Base-by-base conservation (phyloP, 148 eudicot species). In the Nepenthes gracilis region DNA sequence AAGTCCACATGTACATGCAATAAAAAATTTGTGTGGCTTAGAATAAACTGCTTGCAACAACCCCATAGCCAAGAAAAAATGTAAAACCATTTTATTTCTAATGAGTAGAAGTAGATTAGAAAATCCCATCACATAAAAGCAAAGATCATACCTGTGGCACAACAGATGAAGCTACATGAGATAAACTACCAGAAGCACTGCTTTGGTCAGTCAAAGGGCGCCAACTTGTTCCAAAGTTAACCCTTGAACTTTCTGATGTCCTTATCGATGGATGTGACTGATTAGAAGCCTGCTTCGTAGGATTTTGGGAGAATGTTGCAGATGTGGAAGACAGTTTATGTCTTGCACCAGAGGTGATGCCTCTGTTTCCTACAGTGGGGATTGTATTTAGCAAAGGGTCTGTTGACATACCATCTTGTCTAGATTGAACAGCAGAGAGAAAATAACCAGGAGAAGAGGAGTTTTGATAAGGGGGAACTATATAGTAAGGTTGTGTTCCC, bases 401-500 rank as follows among this genome's bases (percentile, higher is more conserved):
- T 35, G 72, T 69, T 36, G 85, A 59, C 67, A 72, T 65, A 72
- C 66, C 65, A 71, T 82, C 90, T 13, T 81, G 36, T 37, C 80
- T 75, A 52, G 94, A 60, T 67, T 85, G 94, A 47, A 76, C 84
- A 66, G 77, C 66, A 74, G 75, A 67, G 9, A 92, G 89, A 37
- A 58, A 60, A 66, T 93, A 89, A 12, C 85, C 75, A 54, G 84
- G 52, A 5, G 90, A 77, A 58, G 96, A 63, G 53, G 59, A 56
- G 57, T 73, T 78, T 34, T 87, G 87, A 72, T 88, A 89, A 48
- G 91, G 75, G 1, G 99, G 81, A 36, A 84, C 55, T 3, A 83
- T 63, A 68, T 93, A 93, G 62, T 79, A 93, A 51, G 84, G 85
- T 63, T 85, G 96, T 50, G 92, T 60, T 52, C 84, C 92, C 12